Conservation (phyloP, 1,139 yeast species). For the Meyerozyma carpophila region DNA sequence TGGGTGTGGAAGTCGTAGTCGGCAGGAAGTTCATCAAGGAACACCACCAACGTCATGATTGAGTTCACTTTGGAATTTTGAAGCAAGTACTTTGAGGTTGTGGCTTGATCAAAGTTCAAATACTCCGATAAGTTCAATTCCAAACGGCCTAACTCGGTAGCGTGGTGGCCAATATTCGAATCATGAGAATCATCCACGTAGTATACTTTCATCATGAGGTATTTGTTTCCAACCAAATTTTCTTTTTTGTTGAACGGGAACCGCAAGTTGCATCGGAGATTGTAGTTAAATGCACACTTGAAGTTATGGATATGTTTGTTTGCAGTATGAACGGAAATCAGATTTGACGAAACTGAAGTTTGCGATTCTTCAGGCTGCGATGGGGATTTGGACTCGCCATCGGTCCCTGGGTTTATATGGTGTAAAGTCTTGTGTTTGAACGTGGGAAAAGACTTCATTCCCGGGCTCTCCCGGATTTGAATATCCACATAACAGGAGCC, state of each 20-base stretch:
- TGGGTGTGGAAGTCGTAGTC: constrained; percentile 39
- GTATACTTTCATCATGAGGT: constrained; percentile 26
- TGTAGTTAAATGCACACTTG: constrained; percentile 36
- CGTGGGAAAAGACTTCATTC: constrained; percentile 8
- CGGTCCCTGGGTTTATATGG: not conserved
- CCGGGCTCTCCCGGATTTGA: constrained; percentile 25
- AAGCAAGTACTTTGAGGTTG: constrained; percentile 58
- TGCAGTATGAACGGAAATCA: constrained; percentile 29
- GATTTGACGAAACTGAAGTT: constrained; percentile 16
- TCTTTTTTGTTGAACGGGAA: constrained; percentile 32
- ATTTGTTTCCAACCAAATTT: constrained; percentile 35
- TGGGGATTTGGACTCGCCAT: constrained; percentile 3
- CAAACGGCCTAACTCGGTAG: constrained; percentile 54
- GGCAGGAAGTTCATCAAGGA: constrained; percentile 37
- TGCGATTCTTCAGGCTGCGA: constrained; percentile 3
- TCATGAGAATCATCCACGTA: constrained; percentile 31
- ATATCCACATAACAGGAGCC: constrained; percentile 63
- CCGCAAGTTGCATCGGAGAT: constrained; percentile 34
- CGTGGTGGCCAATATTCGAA: constrained; percentile 12
- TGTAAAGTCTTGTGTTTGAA: not conserved
- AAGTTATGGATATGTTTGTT: constrained; percentile 36
- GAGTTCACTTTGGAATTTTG: constrained; percentile 81
- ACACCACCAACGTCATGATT: constrained; percentile 48
- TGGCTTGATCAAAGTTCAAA: constrained; percentile 48
- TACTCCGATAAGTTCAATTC: constrained; percentile 71